Percentiles rank a stretch among this genome's conserved stretches.
Conservation (phyloP, 208 protist species). For the Sergeia podlipaevii region DNA sequence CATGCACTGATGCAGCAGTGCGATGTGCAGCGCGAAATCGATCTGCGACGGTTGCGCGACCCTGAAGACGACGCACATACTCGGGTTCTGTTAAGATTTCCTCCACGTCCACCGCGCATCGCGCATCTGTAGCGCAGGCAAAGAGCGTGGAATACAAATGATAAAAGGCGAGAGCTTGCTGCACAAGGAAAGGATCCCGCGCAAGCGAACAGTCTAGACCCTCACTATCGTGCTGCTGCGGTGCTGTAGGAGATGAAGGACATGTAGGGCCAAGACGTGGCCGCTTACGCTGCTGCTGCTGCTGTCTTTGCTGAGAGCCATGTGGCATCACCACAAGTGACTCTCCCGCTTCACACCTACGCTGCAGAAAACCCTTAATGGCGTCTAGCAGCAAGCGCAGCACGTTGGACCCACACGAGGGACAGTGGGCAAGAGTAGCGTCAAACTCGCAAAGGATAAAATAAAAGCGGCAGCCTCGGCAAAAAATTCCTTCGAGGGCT, state of each 20-base stretch:
- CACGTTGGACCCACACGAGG: conserved; percentile 52
- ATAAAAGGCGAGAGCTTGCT: conserved; percentile 79
- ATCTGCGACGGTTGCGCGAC: conserved; percentile 57
- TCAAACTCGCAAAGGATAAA: conserved; percentile 56
- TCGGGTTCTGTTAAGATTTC: conserved; percentile 80
- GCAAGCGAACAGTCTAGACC: conserved; percentile 39
- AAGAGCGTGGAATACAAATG: conserved; percentile 58
- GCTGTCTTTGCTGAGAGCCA: conserved; percentile 6
- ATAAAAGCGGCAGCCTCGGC: conserved; percentile 59
- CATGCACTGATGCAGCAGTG: conserved; percentile 50
- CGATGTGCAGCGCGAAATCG: conserved; percentile 79
- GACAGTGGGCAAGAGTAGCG: conserved; percentile 42
- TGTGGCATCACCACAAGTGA: not conserved
- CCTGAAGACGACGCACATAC: conserved; percentile 52
- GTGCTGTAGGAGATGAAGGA: not conserved
- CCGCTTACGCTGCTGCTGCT: not conserved
- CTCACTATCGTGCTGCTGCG: not conserved
- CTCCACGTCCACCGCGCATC: conserved; percentile 52
- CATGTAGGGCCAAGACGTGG: not conserved
- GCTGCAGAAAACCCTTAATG: conserved; percentile 15
- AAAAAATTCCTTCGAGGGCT: conserved; percentile 50
- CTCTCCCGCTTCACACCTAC: not conserved
- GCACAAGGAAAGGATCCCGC: conserved; percentile 79
- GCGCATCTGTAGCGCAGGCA: conserved; percentile 60
- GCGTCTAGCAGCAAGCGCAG: conserved; percentile 21